phyloP scores from a whole-genome alignment of 164 flowering plant species.

The Hamamelis virginiana region DNA sequence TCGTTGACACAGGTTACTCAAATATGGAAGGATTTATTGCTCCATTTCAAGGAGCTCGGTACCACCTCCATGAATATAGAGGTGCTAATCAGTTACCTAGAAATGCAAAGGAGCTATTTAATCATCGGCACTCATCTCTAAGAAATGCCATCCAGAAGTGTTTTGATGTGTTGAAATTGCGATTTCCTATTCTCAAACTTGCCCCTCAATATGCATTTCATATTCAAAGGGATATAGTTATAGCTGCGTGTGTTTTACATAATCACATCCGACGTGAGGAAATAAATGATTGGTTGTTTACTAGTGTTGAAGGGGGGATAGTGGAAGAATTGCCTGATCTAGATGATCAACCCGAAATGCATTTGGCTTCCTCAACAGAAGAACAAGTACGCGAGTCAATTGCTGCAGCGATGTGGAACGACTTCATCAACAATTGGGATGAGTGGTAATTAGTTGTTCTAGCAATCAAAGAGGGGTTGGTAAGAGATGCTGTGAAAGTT shows the following conservation, averaged over 20 bases:
- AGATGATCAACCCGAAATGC: slow-evolving; percentile 48
- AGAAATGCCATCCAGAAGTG: slow-evolving; percentile 46
- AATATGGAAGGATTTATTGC: slow-evolving; percentile 66
- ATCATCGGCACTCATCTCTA: slow-evolving; percentile 67
- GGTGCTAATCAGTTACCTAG: slow-evolving; percentile 64
- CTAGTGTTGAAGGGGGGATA: slow-evolving; percentile 18
- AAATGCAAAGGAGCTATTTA: slow-evolving; percentile 65
- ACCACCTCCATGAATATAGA: slow-evolving; percentile 47
- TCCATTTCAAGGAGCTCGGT: slow-evolving; percentile 59
- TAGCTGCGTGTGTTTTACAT: slow-evolving; percentile 78
- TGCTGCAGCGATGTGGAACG: slow-evolving; percentile 65
- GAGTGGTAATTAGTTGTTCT: slow-evolving; percentile 43
- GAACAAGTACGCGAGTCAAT: slow-evolving; percentile 57
- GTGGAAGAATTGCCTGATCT: slow-evolving; percentile 37
- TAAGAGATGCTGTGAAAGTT: no score
- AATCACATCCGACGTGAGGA: slow-evolving; percentile 60
- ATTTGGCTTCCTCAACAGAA: slow-evolving; percentile 33
- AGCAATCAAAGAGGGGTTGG: neutral
- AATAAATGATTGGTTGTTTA: slow-evolving; percentile 66
- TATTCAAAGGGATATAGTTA: slow-evolving; percentile 73
- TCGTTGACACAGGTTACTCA: slow-evolving; percentile 59
- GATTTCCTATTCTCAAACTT: slow-evolving; percentile 74
- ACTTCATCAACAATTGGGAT: slow-evolving; percentile 67
- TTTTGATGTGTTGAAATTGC: slow-evolving; percentile 47
- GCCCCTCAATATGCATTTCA: slow-evolving; percentile 72